These are phyloP conservation scores for Phytophthora pseudosyringae DNA, from an alignment of 352 stramenopile genomes.

Conservation along the genomic window DNA sequence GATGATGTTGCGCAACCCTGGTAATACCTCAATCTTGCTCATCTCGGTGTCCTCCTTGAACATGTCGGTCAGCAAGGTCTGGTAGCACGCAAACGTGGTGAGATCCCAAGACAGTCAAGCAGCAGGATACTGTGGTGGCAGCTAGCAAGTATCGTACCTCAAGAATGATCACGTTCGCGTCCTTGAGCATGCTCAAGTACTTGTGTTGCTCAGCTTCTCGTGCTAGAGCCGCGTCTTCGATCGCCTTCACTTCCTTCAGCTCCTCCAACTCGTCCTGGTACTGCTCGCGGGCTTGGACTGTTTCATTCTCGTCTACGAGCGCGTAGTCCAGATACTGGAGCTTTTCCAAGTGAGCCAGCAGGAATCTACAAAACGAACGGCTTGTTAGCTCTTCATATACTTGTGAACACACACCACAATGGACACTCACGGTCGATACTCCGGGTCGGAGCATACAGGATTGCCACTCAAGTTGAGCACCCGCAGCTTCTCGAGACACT, in stretches of 20 bases:
- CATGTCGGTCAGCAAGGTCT: conserved; percentile 92
- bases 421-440: conserved; percentile 85
- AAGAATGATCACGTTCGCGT: conserved; percentile 90
- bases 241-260: conserved; percentile 86
- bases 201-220: conserved; percentile 81
- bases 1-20: conserved; percentile 89
- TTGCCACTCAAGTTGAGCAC: conserved; percentile 94
- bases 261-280: conserved; percentile 91
- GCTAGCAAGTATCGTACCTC: conserved; percentile 47
- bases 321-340: conserved; percentile 95
- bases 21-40: conserved; percentile 91
- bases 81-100: background rate
- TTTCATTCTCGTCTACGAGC: conserved; percentile 83
- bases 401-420: background rate
- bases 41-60: conserved; percentile 94
- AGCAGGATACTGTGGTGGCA: background rate
- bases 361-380: conserved; percentile 47
- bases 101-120: background rate
- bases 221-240: conserved; percentile 78
- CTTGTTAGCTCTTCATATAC: conserved; percentile 1
- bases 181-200: conserved; percentile 80
- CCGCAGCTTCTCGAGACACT: conserved; percentile 87
- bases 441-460: conserved; percentile 90
- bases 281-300: conserved; percentile 84
- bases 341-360: conserved; percentile 92